These are phyloP conservation scores for Russula sp. DNA, from an alignment of 768 basidiomycete genomes.

Conservation along the genomic window DNA sequence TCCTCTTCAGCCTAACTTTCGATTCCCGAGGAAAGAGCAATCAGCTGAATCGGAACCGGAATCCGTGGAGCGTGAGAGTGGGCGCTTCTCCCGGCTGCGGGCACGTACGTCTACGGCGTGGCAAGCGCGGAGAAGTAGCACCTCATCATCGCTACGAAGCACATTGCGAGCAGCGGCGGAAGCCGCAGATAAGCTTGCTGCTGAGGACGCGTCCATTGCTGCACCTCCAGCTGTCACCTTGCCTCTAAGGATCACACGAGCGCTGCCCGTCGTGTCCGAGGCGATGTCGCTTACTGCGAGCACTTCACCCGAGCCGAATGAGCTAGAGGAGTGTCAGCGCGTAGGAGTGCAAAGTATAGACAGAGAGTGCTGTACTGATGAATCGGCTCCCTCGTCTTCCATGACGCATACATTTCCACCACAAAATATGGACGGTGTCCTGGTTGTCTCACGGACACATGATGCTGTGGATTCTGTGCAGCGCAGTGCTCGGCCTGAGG, in stretches of 20 bases:
- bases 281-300: neutral
- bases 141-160: slow-evolving; percentile 12
- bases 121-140: slow-evolving; percentile 4
- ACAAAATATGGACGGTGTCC: neutral
- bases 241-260: neutral
- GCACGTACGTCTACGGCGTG: neutral
- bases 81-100: slow-evolving; percentile 4
- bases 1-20: slow-evolving; percentile 6
- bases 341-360: neutral
- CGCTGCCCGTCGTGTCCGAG: neutral
- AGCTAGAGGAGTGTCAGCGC: neutral
- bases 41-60: slow-evolving; percentile 7
- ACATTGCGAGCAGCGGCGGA: slow-evolving; percentile 10
- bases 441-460: neutral
- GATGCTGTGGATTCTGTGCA: neutral
- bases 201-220: neutral
- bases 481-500: neutral
- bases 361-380: neutral
- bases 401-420: neutral
- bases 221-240: neutral
- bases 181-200: slow-evolving; percentile 3
- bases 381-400: neutral
- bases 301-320: neutral
- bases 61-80: slow-evolving; percentile 11
- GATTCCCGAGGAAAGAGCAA: slow-evolving; percentile 15